Conservation (phyloP, 139 green algal species). For the Chlamydomonas sp. region DNA sequence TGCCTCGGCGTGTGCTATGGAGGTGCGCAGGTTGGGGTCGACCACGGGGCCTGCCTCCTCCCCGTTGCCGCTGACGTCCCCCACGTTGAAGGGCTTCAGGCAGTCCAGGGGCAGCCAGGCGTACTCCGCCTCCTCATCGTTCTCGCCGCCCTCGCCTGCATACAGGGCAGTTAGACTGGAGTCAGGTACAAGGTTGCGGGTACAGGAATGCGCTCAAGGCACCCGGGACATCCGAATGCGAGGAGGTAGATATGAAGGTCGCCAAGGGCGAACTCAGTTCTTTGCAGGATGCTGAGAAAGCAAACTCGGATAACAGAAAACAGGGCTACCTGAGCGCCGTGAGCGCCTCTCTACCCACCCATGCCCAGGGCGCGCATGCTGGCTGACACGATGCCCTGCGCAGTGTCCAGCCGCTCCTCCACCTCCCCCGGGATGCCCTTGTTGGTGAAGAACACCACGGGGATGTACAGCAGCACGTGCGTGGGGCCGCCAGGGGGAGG, state of each 20-base stretch:
- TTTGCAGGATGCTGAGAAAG: no score
- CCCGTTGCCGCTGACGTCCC: conserved; percentile 50
- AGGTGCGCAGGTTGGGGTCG: conserved; percentile 51
- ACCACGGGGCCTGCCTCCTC: neutral
- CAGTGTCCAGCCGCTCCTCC: conserved; percentile 60
- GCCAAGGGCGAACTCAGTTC: neutral
- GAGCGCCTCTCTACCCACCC: conserved; percentile 1
- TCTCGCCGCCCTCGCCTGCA: conserved; percentile 47
- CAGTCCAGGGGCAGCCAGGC: conserved; percentile 85
- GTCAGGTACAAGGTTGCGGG: neutral
- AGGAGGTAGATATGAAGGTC: neutral
- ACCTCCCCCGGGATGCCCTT: conserved; percentile 86
- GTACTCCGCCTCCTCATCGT: conserved; percentile 90
- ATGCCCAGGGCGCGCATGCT: conserved; percentile 54
- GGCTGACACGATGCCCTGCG: conserved; percentile 60
- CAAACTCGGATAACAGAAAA: no score
- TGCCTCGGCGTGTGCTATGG: conserved; percentile 65
- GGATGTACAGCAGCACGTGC: conserved; percentile 73
- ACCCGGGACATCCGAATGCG: neutral
- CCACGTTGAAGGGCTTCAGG: conserved; percentile 79
- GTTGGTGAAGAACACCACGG: conserved; percentile 91
- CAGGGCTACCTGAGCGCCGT: neutral
- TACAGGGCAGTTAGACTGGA: no score
- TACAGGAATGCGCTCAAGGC: neutral
- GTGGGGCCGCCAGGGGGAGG: conserved; percentile 68